These are phyloP conservation scores for Hortiboletus rubellus DNA, from an alignment of 1,284 basidiomycete genomes.

Conservation along the genomic window DNA sequence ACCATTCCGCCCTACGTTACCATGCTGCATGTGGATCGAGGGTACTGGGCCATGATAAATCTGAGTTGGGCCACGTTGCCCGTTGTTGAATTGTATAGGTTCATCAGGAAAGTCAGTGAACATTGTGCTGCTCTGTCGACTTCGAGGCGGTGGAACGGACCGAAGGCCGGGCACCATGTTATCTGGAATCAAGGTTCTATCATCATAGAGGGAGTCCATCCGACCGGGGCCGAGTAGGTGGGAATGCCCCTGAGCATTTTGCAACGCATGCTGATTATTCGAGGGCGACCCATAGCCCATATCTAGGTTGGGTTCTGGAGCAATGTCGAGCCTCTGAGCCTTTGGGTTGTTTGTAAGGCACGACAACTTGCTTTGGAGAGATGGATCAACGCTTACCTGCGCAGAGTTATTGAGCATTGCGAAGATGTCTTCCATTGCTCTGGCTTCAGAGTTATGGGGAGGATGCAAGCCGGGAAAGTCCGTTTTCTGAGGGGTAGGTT, in stretches of 20 bases:
- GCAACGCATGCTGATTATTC: conserved; percentile 29
- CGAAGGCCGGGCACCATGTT: conserved; percentile 81
- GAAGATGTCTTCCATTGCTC: conserved; percentile 74
- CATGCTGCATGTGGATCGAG: conserved; percentile 54
- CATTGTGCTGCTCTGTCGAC: conserved; percentile 54
- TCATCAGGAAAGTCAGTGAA: conserved; percentile 66
- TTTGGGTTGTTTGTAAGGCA: conserved; percentile 8
- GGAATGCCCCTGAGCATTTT: conserved; percentile 48
- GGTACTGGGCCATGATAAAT: conserved; percentile 53
- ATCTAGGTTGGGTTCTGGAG: conserved; percentile 28
- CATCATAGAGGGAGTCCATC: conserved; percentile 70
- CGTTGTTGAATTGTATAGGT: conserved; percentile 54
- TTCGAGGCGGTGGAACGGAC: conserved; percentile 58
- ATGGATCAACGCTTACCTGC: conserved; percentile 25
- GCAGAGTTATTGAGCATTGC: conserved; percentile 43
- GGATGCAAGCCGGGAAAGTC: conserved; percentile 41
- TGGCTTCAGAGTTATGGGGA: conserved; percentile 45
- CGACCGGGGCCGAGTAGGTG: conserved; percentile 43
- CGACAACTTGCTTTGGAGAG: not conserved
- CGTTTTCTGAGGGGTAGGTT: conserved; percentile 49
- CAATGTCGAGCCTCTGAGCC: conserved; percentile 30
- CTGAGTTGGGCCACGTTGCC: conserved; percentile 56
- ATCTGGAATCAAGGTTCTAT: conserved; percentile 76
- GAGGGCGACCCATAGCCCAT: conserved; percentile 27
- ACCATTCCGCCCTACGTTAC: conserved; percentile 46